Evolutionary conservation across 495 filamentous ascomycete species (phyloP).

Genomic region (Penicillium soppii): DNA sequence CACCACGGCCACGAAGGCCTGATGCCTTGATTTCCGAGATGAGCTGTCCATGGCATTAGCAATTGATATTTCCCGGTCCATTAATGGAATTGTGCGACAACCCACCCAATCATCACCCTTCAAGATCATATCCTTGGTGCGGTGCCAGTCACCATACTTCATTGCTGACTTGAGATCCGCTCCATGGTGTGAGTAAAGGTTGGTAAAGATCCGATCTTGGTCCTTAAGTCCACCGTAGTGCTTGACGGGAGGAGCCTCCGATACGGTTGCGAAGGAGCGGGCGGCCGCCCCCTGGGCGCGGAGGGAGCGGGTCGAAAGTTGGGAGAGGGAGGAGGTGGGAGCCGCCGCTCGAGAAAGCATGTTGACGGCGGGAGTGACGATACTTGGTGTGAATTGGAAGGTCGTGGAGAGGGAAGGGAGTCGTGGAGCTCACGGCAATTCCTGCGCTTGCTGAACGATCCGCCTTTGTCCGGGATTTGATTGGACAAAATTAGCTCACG

Average conservation of each 20-base stretch:
- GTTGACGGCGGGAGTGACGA: conserved; percentile 37
- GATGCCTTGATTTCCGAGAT: conserved; percentile 96
- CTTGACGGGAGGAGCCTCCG: conserved; percentile 74
- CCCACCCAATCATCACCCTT: conserved; percentile 96
- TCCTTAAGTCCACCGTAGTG: conserved; percentile 84
- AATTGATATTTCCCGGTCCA: conserved; percentile 14
- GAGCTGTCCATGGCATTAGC: conserved; percentile 55
- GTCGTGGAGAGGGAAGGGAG: conserved; percentile 30
- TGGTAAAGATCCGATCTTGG: conserved; percentile 98
- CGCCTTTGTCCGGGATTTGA: conserved; percentile 41
- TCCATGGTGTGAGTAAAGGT: conserved; percentile 91
- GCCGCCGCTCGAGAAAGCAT: conserved; percentile 54
- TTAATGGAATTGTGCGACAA: conserved; percentile 9
- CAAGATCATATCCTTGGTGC: conserved; percentile 95
- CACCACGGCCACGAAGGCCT: conserved; percentile 91
- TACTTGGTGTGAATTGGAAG: conserved; percentile 24
- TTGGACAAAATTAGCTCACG: conserved; percentile 32
- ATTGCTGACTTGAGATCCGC: conserved; percentile 88
- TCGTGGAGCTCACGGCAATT: conserved; percentile 40
- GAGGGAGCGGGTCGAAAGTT: conserved; percentile 56
- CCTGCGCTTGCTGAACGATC: conserved; percentile 50
- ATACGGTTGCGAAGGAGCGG: conserved; percentile 81
- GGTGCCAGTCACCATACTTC: conserved; percentile 99
- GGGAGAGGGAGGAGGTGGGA: conserved; percentile 49
- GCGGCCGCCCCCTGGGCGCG: conserved; percentile 52